Evolutionary conservation across 2,329 filamentous ascomycete species (phyloP).

Genomic region (Phialocephala sp.): DNA sequence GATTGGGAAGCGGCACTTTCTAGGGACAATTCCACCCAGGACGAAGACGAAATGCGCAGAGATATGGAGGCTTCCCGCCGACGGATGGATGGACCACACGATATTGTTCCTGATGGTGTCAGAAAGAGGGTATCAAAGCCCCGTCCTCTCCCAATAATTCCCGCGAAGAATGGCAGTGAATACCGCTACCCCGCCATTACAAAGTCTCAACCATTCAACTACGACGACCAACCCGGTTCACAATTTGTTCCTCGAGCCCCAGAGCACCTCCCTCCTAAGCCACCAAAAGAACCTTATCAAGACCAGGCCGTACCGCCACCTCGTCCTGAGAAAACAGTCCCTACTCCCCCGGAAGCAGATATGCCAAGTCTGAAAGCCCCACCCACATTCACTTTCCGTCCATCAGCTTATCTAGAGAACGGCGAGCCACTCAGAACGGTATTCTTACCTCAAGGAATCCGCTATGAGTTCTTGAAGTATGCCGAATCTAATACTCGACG

Average conservation of each 20-base stretch:
- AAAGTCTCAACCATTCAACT: conserved; percentile 56
- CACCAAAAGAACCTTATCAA: conserved; percentile 37
- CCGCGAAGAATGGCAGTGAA: conserved; percentile 35
- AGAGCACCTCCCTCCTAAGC: conserved; percentile 37
- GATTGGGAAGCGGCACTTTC: conserved; percentile 54
- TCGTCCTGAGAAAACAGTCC: conserved; percentile 37
- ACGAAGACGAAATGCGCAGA: conserved; percentile 53
- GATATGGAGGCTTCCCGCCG: conserved; percentile 58
- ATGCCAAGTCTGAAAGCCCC: conserved; percentile 18
- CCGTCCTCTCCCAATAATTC: conserved; percentile 33
- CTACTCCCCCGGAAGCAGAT: conserved; percentile 14
- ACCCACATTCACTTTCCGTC: conserved; percentile 72
- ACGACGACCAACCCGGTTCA: conserved; percentile 35
- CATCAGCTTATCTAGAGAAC: conserved; percentile 87
- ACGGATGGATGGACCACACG: conserved; percentile 44
- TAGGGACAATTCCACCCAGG: conserved; percentile 41
- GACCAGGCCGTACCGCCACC: conserved; percentile 26
- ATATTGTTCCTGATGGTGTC: conserved; percentile 31
- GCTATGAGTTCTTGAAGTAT: conserved; percentile 73
- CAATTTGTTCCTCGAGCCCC: conserved; percentile 14
- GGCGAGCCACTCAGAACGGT: conserved; percentile 85
- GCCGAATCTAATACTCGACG: conserved; percentile 77
- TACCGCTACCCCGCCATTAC: conserved; percentile 65
- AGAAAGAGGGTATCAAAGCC: conserved; percentile 39
- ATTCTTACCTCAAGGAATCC: conserved; percentile 80